phyloP scores from a whole-genome alignment of 83 land plant genomes.

The Thuja plicata region DNA sequence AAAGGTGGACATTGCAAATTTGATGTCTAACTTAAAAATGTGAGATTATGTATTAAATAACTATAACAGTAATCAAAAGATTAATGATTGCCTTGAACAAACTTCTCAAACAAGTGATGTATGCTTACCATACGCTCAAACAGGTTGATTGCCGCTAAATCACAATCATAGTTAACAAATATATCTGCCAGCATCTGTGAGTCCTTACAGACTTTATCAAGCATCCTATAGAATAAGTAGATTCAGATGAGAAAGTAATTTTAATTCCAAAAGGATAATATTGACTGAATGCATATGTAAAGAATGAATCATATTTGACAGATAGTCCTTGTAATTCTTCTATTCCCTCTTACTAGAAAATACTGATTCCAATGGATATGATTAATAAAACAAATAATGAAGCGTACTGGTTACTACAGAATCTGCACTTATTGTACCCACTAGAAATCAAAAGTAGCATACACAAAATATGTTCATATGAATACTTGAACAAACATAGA shows the following conservation, averaged over 20 bases:
- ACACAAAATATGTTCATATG: background rate
- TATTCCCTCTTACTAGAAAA: background rate
- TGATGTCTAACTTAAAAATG: background rate
- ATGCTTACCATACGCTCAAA: conserved; percentile 90
- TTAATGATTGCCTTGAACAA: background rate
- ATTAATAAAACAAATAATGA: background rate
- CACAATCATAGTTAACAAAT: conserved; percentile 97
- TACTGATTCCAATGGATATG: background rate
- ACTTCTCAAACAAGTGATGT: background rate
- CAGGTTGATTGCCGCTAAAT: conserved; percentile 86
- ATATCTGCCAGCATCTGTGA: conserved; percentile 95
- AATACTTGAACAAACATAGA: background rate
- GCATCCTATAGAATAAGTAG: conserved; percentile 62
- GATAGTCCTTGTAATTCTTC: background rate
- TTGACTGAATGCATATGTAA: background rate
- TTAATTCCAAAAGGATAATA: background rate
- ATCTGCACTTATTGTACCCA: background rate
- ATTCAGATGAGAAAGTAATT: conserved; percentile 14
- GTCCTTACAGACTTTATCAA: conserved; percentile 90
- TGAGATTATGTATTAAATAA: background rate
- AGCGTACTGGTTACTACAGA: background rate
- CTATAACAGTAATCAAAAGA: background rate
- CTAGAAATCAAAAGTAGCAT: background rate
- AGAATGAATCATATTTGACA: background rate
- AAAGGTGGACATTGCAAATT: background rate